Conservation (phyloP, 176 grass and related monocot genomes). For the Elaeis guineensis region DNA sequence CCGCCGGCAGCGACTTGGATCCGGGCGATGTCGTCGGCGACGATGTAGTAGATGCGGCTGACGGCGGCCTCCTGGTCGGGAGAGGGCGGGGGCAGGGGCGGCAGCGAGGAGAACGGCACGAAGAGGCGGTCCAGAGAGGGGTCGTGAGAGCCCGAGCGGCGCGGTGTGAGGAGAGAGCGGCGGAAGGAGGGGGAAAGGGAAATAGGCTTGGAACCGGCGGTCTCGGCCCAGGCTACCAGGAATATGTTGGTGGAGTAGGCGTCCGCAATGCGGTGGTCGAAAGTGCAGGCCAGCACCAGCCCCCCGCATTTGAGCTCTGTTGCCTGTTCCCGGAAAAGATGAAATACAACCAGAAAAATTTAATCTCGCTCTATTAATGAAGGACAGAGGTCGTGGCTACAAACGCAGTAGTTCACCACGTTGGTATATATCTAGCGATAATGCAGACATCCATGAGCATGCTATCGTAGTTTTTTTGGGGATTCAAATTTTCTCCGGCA, state of each 20-base stretch:
- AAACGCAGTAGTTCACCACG: too few relatives aligned
- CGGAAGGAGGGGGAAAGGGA: constrained; percentile 25
- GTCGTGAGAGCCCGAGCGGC: constrained; percentile 8
- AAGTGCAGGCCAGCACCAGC: constrained; percentile 49
- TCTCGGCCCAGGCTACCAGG: constrained; percentile 45
- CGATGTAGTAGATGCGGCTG: constrained; percentile 60
- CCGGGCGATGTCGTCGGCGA: constrained; percentile 19
- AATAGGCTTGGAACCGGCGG: not conserved
- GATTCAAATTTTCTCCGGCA: too few relatives aligned
- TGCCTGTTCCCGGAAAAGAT: constrained; percentile 12
- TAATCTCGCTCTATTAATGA: too few relatives aligned
- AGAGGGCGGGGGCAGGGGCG: not conserved
- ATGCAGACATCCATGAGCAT: too few relatives aligned
- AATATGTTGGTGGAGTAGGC: constrained; percentile 91
- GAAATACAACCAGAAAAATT: too few relatives aligned
- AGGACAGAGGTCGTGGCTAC: too few relatives aligned
- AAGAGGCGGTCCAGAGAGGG: constrained; percentile 34
- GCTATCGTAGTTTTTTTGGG: too few relatives aligned
- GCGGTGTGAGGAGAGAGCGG: constrained; percentile 38
- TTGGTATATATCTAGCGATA: too few relatives aligned
- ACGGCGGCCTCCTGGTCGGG: not conserved
- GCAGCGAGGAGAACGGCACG: constrained; percentile 27
- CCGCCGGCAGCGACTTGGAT: constrained; percentile 26
- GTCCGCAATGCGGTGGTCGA: constrained; percentile 82
- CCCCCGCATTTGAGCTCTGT: constrained; percentile 54